These are phyloP conservation scores for Xylariaceae sp. DNA, from an alignment of 2,329 filamentous ascomycete genomes.

Conservation along the genomic window DNA sequence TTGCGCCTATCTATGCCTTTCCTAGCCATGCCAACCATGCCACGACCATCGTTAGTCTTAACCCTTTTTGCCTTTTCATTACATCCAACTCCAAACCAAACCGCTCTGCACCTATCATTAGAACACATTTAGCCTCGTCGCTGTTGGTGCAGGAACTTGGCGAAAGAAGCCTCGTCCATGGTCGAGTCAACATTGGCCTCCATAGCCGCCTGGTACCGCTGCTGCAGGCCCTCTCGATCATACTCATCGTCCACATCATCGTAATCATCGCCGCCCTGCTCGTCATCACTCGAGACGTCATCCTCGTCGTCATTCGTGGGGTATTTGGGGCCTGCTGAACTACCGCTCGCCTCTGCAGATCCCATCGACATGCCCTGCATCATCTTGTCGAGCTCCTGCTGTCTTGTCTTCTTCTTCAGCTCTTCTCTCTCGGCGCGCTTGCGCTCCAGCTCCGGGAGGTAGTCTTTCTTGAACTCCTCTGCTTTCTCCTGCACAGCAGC, in stretches of 20 bases:
- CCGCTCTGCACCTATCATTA: slow-evolving; percentile 5
- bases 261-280: slow-evolving; percentile 57
- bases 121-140: slow-evolving; percentile 8
- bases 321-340: slow-evolving; percentile 13
- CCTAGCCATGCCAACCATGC: background rate
- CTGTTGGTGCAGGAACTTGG: slow-evolving; percentile 54
- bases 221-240: slow-evolving; percentile 63
- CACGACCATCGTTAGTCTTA: background rate
- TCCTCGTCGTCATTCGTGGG: slow-evolving; percentile 44
- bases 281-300: slow-evolving; percentile 42
- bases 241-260: slow-evolving; percentile 57
- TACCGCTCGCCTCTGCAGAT: slow-evolving; percentile 21
- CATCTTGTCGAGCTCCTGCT: slow-evolving; percentile 83
- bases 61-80: background rate
- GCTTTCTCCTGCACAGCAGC: slow-evolving; percentile 81
- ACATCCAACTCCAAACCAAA: background rate
- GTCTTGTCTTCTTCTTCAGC: slow-evolving; percentile 65
- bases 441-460: slow-evolving; percentile 84
- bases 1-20: slow-evolving; percentile 19
- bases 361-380: slow-evolving; percentile 82
- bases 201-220: slow-evolving; percentile 74
- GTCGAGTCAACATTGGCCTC: slow-evolving; percentile 51
- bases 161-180: slow-evolving; percentile 56
- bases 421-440: slow-evolving; percentile 71
- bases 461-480: slow-evolving; percentile 83